Evolutionary conservation across 768 basidiomycete genomes (phyloP).

Genomic region (Boletus rubescentipes): DNA sequence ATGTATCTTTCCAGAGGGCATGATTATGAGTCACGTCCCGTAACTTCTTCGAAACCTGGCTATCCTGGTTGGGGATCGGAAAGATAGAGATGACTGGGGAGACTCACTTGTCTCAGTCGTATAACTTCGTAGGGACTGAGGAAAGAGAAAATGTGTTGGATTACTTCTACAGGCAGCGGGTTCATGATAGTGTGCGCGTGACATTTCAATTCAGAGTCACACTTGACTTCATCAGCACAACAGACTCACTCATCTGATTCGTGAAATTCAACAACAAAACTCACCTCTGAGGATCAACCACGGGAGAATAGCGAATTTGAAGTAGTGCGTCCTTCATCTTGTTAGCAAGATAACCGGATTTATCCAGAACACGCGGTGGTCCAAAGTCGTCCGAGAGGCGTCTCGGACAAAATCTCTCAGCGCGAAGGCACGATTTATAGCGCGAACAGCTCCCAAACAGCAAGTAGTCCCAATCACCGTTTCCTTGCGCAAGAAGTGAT

Average conservation of each 20-base stretch:
- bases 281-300: background rate
- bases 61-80: background rate
- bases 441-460: constrained; percentile 3
- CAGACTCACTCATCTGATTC: background rate
- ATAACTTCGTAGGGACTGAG: background rate
- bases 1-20: background rate
- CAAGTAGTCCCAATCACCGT: too few species aligned
- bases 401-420: constrained; percentile 21
- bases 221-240: background rate
- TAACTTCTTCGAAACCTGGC: background rate
- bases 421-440: constrained; percentile 3
- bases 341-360: background rate
- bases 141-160: background rate
- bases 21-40: background rate
- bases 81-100: background rate
- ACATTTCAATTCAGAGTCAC: background rate
- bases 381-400: constrained; percentile 6
- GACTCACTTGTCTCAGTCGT: background rate
- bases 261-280: background rate
- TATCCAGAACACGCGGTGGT: background rate
- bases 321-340: constrained; percentile 3
- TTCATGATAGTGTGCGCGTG: background rate
- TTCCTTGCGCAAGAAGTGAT: constrained; percentile 31
- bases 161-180: background rate
- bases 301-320: background rate